Conservation (phyloP, 140 eudicot genomes). For the Ambrosia hybrid region DNA sequence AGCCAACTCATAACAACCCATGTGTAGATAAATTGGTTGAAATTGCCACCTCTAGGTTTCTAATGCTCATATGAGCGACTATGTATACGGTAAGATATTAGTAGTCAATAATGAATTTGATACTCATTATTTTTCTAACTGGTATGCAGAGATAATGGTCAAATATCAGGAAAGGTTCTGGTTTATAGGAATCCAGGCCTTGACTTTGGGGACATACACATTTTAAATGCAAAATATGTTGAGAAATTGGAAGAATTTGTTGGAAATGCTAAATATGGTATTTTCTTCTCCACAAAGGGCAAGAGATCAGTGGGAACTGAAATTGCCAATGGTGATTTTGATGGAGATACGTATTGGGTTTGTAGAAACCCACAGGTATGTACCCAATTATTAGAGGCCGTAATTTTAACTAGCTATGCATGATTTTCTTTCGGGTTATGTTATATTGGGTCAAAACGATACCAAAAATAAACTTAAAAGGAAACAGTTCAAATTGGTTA, state of each 20-base stretch:
- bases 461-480: not conserved
- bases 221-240: conserved; percentile 52
- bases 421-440: not conserved
- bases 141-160: conserved; percentile 68
- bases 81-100: not conserved
- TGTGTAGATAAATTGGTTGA: too few relatives aligned
- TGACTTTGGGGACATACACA: conserved; percentile 79
- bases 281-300: conserved; percentile 77
- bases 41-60: too few relatives aligned
- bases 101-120: not conserved
- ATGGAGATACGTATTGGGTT: conserved; percentile 91
- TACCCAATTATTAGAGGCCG: too few relatives aligned
- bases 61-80: too few relatives aligned
- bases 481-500: not conserved
- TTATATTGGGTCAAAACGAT: not conserved
- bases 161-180: conserved; percentile 63
- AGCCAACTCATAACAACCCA: too few relatives aligned
- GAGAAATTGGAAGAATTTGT: conserved; percentile 54
- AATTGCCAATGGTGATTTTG: conserved; percentile 89
- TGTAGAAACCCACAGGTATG: conserved; percentile 54
- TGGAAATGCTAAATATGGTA: conserved; percentile 79
- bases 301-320: conserved; percentile 59
- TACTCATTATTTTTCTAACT: not conserved
- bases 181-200: conserved; percentile 88
- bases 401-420: not conserved